Conservation (phyloP, 768 basidiomycete species). For the Boletus insuetus region DNA sequence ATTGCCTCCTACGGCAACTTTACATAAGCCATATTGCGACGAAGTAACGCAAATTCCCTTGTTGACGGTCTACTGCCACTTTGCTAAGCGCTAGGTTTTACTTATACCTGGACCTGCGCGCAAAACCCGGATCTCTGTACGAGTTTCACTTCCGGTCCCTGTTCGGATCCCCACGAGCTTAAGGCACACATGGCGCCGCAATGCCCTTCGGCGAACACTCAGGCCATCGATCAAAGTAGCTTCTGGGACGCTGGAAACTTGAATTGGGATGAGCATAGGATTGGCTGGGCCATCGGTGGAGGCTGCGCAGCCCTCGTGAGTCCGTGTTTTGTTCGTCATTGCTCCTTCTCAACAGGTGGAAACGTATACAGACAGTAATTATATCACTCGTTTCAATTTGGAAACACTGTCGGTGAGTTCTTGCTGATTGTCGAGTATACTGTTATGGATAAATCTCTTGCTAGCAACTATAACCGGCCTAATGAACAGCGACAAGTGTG, state of each 20-base stretch:
- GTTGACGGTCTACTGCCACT: neutral
- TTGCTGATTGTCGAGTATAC: neutral
- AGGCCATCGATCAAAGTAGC: slow-evolving; percentile 51
- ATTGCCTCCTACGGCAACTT: neutral
- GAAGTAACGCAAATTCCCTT: neutral
- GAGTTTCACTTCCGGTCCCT: neutral
- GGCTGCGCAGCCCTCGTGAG: slow-evolving; percentile 55
- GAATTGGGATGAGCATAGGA: slow-evolving; percentile 61
- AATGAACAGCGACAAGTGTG: slow-evolving; percentile 81
- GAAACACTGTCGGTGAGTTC: slow-evolving; percentile 61
- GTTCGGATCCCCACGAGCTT: neutral
- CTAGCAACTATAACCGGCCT: slow-evolving; percentile 68
- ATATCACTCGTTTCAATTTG: slow-evolving; percentile 56
- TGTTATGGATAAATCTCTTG: neutral
- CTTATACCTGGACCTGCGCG: neutral
- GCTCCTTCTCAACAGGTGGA: neutral
- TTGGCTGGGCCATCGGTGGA: slow-evolving; percentile 75
- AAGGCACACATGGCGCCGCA: slow-evolving; percentile 21
- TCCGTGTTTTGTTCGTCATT: slow-evolving; percentile 5
- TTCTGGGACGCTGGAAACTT: slow-evolving; percentile 58
- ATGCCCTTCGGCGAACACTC: slow-evolving; percentile 54
- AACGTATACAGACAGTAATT: slow-evolving; percentile 48
- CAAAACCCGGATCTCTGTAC: slow-evolving; percentile 7
- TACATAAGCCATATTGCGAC: neutral
- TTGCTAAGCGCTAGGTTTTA: neutral